Percentiles rank a stretch among this genome's conserved stretches.
phyloP scores from a whole-genome alignment of 2,329 filamentous ascomycete genomes.

The Arthroderma sp. region DNA sequence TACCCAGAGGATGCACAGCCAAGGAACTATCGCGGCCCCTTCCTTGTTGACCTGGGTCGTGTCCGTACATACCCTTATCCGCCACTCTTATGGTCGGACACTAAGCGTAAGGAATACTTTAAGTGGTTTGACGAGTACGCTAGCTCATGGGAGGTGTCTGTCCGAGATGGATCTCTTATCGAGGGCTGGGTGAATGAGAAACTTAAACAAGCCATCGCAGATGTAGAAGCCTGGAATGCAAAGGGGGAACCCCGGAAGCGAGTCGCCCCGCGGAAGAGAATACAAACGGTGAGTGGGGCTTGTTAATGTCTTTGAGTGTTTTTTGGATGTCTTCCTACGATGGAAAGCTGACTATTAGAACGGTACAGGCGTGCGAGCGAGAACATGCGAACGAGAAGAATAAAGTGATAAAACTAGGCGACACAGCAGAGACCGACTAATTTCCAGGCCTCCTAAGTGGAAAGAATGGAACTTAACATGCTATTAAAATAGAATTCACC shows the following conservation, averaged over 20 bases:
- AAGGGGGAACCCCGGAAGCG: too few relatives aligned
- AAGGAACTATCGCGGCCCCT: conserved; percentile 9
- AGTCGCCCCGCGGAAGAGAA: not conserved
- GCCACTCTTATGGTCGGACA: conserved; percentile 4
- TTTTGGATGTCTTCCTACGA: too few relatives aligned
- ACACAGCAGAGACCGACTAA: too few relatives aligned
- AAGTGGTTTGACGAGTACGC: conserved; percentile 7
- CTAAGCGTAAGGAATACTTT: not conserved
- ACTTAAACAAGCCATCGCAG: not conserved
- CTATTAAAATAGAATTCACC: not conserved
- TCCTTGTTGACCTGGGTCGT: conserved; percentile 4
- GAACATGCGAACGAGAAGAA: too few relatives aligned
- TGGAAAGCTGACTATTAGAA: too few relatives aligned
- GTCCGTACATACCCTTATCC: conserved; percentile 10
- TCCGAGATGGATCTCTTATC: conserved; percentile 8
- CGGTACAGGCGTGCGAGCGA: too few relatives aligned
- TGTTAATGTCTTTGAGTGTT: too few relatives aligned
- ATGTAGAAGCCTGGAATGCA: not conserved
- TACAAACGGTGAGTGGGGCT: not conserved
- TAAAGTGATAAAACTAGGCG: not conserved
- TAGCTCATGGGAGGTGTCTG: conserved; percentile 7
- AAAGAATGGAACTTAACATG: not conserved
- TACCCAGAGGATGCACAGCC: conserved; percentile 9
- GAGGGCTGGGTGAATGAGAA: conserved; percentile 7
- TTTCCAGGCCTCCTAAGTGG: too few relatives aligned